A percentile compares a stretch with the other conserved stretches of the same genome.
phyloP scores from a whole-genome alignment of 345 rosid genomes.

The Hypericum perforatum region DNA sequence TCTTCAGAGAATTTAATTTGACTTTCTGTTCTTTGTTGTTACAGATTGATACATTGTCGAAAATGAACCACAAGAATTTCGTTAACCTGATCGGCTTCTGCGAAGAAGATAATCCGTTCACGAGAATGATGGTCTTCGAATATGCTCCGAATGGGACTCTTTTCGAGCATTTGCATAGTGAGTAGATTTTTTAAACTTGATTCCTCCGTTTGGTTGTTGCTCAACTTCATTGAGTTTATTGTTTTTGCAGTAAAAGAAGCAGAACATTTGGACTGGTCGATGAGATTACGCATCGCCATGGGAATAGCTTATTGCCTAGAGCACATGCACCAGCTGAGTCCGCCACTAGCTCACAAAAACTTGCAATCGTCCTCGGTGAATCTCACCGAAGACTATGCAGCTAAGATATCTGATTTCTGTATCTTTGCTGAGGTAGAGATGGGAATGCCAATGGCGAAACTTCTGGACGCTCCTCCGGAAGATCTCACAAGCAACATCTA shows the following conservation, averaged over 20 bases:
- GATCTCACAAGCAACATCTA: conserved; percentile 43
- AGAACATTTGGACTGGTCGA: conserved; percentile 85
- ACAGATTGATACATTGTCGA: conserved; percentile 72
- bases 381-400: conserved; percentile 90
- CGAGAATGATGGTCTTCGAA: conserved; percentile 87
- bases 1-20: background rate
- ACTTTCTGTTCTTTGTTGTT: conserved; percentile 11
- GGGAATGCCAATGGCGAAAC: conserved; percentile 30
- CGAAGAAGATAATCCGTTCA: conserved; percentile 72
- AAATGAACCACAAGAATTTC: conserved; percentile 85
- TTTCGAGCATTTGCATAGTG: conserved; percentile 85
- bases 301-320: conserved; percentile 91
- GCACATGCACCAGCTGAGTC: conserved; percentile 75
- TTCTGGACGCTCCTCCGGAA: conserved; percentile 33
- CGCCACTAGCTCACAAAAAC: conserved; percentile 48
- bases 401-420: conserved; percentile 73
- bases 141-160: conserved; percentile 96
- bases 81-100: conserved; percentile 81
- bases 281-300: conserved; percentile 68
- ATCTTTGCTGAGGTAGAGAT: conserved; percentile 38
- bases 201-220: background rate
- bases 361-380: conserved; percentile 61
- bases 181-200: conserved; percentile 17
- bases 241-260: conserved; percentile 59
- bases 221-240: conserved; percentile 1